phyloP scores from a whole-genome alignment of 768 basidiomycete genomes.

The Suillus occidentalis region DNA sequence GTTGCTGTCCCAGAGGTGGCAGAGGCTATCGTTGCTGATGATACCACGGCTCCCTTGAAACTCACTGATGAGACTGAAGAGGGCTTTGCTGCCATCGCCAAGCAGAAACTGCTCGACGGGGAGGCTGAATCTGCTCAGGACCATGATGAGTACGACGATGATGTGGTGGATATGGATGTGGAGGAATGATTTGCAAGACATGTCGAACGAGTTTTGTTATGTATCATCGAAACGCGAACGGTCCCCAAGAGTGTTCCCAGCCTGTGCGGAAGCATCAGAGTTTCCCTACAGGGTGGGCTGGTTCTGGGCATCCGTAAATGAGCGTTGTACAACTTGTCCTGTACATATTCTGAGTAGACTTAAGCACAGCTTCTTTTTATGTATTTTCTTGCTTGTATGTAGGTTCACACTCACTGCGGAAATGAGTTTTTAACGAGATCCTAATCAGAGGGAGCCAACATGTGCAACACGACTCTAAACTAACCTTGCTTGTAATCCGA shows the following conservation, averaged over 20 bases:
- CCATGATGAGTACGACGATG: background rate
- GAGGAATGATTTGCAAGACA: conserved; percentile 19
- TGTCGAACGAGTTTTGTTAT: background rate
- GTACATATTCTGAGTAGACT: background rate
- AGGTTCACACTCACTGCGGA: too few relatives aligned
- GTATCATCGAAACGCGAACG: background rate
- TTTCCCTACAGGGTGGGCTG: background rate
- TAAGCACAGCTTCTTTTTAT: background rate
- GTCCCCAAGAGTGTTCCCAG: background rate
- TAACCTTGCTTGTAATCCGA: too few relatives aligned
- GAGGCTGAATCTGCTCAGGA: conserved; percentile 10
- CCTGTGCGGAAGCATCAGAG: background rate
- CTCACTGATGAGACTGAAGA: conserved; percentile 47
- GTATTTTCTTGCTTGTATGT: background rate
- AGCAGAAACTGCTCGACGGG: conserved; percentile 31
- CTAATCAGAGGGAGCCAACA: too few relatives aligned
- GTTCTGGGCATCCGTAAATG: background rate
- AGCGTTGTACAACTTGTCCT: background rate
- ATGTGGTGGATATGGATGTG: conserved; percentile 13
- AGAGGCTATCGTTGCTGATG: conserved; percentile 18
- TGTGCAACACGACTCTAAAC: too few relatives aligned
- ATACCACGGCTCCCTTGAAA: conserved; percentile 17
- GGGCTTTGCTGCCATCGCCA: conserved; percentile 48
- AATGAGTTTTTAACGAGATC: too few relatives aligned
- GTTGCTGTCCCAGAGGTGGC: conserved; percentile 11